Evolutionary conservation across 345 rosid species (phyloP).

Genomic region (Turnera subulata): DNA sequence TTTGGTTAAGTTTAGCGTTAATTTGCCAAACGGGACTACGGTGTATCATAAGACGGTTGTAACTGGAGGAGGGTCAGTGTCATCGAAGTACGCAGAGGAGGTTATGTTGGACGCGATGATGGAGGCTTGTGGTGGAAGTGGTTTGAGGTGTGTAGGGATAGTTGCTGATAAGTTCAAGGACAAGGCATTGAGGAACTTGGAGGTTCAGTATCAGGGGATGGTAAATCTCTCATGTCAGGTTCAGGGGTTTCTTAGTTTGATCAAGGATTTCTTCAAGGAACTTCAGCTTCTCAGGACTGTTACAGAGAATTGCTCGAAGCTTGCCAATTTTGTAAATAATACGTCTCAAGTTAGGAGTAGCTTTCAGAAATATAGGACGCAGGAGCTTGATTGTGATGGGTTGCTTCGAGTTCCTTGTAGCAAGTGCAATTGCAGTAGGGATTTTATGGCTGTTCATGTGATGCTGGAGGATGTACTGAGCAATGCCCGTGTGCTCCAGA

Average conservation of each 20-base stretch:
- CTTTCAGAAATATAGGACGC: conserved; percentile 39
- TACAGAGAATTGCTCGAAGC: conserved; percentile 40
- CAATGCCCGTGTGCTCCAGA: conserved; percentile 38
- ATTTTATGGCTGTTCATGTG: conserved; percentile 24
- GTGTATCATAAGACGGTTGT: conserved; percentile 36
- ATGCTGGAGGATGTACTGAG: conserved; percentile 49
- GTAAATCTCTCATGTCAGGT: conserved; percentile 59
- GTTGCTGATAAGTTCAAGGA: conserved; percentile 44
- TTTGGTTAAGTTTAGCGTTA: conserved; percentile 42
- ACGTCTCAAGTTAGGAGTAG: conserved; percentile 38
- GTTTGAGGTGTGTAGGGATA: conserved; percentile 46
- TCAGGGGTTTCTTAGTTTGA: conserved; percentile 43
- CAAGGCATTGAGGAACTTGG: conserved; percentile 51
- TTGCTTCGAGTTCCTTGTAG: conserved; percentile 39
- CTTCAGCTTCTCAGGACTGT: conserved; percentile 40
- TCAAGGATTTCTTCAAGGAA: conserved; percentile 47
- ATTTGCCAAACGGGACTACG: conserved; percentile 48
- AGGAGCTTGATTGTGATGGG: conserved; percentile 37
- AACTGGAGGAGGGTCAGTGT: conserved; percentile 31
- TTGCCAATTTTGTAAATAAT: conserved; percentile 48
- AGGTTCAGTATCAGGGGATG: conserved; percentile 51
- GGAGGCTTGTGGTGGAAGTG: conserved; percentile 31
- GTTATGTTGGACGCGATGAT: conserved; percentile 40
- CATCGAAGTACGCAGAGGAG: conserved; percentile 51
- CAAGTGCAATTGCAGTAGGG: conserved; percentile 35